A percentile compares a stretch with the other conserved stretches of the same genome.
Conservation (phyloP, 495 filamentous ascomycete species). For the Aspergillus egyptiacus region DNA sequence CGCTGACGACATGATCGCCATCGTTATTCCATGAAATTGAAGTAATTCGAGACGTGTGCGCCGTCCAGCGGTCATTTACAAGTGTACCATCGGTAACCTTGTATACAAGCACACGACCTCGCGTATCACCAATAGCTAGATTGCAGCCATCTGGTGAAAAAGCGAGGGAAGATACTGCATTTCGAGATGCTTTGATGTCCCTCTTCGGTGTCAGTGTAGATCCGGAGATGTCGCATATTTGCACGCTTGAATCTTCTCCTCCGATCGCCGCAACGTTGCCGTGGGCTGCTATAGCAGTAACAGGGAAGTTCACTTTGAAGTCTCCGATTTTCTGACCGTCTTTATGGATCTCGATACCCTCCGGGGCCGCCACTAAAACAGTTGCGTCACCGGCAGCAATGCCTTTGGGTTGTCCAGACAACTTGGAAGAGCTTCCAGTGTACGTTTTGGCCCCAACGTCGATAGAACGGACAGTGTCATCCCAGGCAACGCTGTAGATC, state of each 20-base stretch:
- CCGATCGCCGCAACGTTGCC: conserved; percentile 67
- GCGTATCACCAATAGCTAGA: conserved; percentile 75
- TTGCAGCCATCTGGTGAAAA: conserved; percentile 70
- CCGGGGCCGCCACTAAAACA: conserved; percentile 59
- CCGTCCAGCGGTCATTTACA: conserved; percentile 70
- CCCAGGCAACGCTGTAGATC: conserved; percentile 87
- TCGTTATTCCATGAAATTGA: conserved; percentile 74
- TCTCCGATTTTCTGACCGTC: conserved; percentile 51
- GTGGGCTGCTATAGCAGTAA: conserved; percentile 64
- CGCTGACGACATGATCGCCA: conserved; percentile 74
- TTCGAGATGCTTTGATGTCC: conserved; percentile 37
- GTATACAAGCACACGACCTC: conserved; percentile 80
- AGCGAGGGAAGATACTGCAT: conserved; percentile 51
- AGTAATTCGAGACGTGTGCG: conserved; percentile 83
- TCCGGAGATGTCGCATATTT: conserved; percentile 59
- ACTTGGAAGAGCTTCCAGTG: conserved; percentile 45
- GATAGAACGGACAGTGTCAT: conserved; percentile 82
- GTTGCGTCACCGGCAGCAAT: conserved; percentile 40
- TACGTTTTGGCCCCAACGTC: conserved; percentile 57
- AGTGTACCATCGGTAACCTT: conserved; percentile 41
- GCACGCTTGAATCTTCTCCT: conserved; percentile 61
- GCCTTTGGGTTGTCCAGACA: conserved; percentile 58
- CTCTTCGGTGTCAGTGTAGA: conserved; percentile 41
- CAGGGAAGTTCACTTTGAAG: conserved; percentile 59
- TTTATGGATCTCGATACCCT: conserved; percentile 58